phyloP scores from a whole-genome alignment of 352 stramenopile genomes.

The Pythium grandisporangium region DNA sequence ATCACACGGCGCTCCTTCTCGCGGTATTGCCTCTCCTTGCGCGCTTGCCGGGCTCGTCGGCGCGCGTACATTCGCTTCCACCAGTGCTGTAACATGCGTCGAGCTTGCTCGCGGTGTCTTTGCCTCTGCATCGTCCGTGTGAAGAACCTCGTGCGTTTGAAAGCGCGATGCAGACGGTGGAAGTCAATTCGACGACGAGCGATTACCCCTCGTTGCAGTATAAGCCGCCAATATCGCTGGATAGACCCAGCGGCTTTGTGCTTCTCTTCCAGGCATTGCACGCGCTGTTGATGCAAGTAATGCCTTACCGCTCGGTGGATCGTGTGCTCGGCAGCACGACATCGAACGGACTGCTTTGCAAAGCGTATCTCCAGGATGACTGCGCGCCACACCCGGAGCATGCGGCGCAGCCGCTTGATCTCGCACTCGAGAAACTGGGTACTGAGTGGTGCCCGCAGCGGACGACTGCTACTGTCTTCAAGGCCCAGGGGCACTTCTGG shows the following conservation, averaged over 20 bases:
- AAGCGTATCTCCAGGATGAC: too few relatives aligned
- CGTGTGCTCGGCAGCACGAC: too few relatives aligned
- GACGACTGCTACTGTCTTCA: not conserved
- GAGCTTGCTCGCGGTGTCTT: conserved; percentile 13
- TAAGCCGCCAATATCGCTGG: conserved; percentile 7
- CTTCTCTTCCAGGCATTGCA: too few relatives aligned
- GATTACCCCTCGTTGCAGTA: not conserved
- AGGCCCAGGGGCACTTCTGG: not conserved
- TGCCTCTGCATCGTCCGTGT: conserved; percentile 13
- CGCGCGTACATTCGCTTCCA: conserved; percentile 14
- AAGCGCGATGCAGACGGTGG: conserved; percentile 23
- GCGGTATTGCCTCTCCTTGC: conserved; percentile 2
- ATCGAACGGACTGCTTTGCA: too few relatives aligned
- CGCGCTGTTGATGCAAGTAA: too few relatives aligned
- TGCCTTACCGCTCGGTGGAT: too few relatives aligned
- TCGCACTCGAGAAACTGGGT: conserved; percentile 42
- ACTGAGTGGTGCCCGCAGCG: conserved; percentile 1
- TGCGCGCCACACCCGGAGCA: conserved; percentile 28
- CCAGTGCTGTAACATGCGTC: conserved; percentile 29
- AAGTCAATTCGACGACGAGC: conserved; percentile 15
- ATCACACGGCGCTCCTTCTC: conserved; percentile 11
- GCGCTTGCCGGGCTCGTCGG: not conserved
- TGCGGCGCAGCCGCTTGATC: conserved; percentile 57
- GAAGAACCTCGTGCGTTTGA: conserved; percentile 37
- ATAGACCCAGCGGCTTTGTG: not conserved